Conservation (phyloP, 371 early-diverging fungal genomes). For the Homolaphlyctis polyrhiza region DNA sequence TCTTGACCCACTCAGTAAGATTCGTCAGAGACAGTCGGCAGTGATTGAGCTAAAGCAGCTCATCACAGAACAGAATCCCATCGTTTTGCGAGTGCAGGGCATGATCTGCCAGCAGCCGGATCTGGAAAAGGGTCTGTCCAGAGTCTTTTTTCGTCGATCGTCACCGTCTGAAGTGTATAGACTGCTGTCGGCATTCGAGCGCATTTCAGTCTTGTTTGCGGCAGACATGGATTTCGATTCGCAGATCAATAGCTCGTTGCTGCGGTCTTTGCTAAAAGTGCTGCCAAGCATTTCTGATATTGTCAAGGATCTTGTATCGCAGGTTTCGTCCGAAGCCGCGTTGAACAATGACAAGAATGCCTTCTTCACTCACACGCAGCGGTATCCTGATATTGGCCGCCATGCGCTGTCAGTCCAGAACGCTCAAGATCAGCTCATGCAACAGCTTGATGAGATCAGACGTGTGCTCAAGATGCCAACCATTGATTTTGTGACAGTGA, state of each 20-base stretch:
- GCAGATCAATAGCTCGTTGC: constrained; percentile 20
- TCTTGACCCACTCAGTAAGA: constrained; percentile 21
- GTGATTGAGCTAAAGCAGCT: constrained; percentile 57
- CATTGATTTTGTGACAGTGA: constrained; percentile 52
- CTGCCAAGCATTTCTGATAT: constrained; percentile 31
- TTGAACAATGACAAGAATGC: constrained; percentile 35
- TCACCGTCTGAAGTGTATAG: constrained; percentile 56
- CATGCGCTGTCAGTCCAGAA: constrained; percentile 36
- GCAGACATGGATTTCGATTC: constrained; percentile 33
- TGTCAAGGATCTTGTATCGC: constrained; percentile 29
- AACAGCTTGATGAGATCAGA: constrained; percentile 41
- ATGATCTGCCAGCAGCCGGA: constrained; percentile 40
- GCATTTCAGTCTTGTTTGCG: constrained; percentile 30
- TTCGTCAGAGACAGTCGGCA: constrained; percentile 66
- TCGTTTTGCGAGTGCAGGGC: constrained; percentile 1
- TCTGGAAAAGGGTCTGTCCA: constrained; percentile 68
- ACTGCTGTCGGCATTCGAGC: constrained; percentile 48
- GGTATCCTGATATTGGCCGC: constrained; percentile 51
- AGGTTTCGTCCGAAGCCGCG: constrained; percentile 43
- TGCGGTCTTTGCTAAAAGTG: constrained; percentile 7
- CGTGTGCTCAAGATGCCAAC: constrained; percentile 30
- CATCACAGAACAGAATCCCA: constrained; percentile 9
- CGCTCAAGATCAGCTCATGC: constrained; percentile 42
- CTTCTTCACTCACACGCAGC: constrained; percentile 45
- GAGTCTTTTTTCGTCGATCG: constrained; percentile 66